Base-by-base conservation (phyloP, 345 rosid genomes). In the Euphorbia lathyris region DNA sequence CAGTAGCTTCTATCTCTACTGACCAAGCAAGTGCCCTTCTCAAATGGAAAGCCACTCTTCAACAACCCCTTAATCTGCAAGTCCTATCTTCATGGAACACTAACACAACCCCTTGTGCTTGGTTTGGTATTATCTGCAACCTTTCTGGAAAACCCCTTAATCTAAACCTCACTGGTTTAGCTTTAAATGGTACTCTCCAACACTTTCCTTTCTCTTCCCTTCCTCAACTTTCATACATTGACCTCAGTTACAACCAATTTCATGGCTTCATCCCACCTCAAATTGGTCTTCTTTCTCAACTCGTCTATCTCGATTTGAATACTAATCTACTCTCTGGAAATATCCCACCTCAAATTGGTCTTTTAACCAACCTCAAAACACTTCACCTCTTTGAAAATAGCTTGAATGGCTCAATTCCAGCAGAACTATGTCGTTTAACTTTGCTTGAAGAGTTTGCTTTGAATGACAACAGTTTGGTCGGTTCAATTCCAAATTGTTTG, bases 11-110 rank as follows among this genome's bases (percentile, higher is more conserved):
- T 20, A 29, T 50, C 14, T 26, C 64, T 19, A 6, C 9, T 0
- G 47, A 66, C 2, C 74, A 76, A 63, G 77, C 65, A 20, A 11
- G 30, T 2, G 73, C 79, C 29, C 78, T 82, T 26, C 75, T 79
- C 36, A 57, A 71, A 27, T 79, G 85, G 85, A 76, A 60, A 51
- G 48, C 72, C 13, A 78, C 66, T 59, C 76, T 82, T 50, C 30
- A n/a, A 9, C 36, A 52, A 68, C 3, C 7, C 38, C 53, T n/a
- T n/a, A 51, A 63, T 58, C 12, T 23, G 63, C 38, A 14, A n/a
- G n/a, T n/a, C n/a, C 73, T 73, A 0, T 20, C 82, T 2, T 74
- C 77, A 0, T 75, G 76, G 82, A 45, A 51, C 67, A 32, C 42
- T 42, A 26, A 7, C 7, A 16, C 43, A 17, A 23, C 17, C 7